Percentiles rank a stretch among this genome's conserved stretches.
Conservation (phyloP, 306 rosid genomes). For the Vigna unguiculata region DNA sequence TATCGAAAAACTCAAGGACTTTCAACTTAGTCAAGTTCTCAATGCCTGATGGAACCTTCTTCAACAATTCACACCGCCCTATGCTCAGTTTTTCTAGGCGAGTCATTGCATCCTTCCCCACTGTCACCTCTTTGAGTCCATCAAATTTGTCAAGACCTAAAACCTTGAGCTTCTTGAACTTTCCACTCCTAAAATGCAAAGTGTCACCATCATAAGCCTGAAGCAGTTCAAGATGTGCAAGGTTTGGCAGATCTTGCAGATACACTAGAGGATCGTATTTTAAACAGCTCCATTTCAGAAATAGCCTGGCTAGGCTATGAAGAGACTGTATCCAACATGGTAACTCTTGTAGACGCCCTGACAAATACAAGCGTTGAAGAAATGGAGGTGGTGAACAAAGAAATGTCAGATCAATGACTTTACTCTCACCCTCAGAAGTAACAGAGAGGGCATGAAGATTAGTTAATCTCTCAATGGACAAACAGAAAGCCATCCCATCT, state of each 20-base stretch:
- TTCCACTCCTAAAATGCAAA: conserved; percentile 57
- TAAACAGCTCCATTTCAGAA: conserved; percentile 54
- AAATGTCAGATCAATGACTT: conserved; percentile 48
- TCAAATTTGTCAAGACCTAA: conserved; percentile 66
- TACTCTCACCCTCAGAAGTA: conserved; percentile 47
- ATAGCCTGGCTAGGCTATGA: conserved; percentile 43
- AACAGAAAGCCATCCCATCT: conserved; percentile 55
- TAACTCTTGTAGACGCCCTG: conserved; percentile 52
- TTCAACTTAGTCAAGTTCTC: conserved; percentile 59
- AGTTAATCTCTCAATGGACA: conserved; percentile 50
- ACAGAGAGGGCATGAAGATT: conserved; percentile 52
- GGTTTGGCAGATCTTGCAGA: conserved; percentile 56
- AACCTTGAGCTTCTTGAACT: conserved; percentile 68
- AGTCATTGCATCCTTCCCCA: conserved; percentile 70
- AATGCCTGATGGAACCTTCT: conserved; percentile 68
- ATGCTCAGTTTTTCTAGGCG: conserved; percentile 63
- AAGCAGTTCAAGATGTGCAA: conserved; percentile 60
- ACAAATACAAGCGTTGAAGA: conserved; percentile 52
- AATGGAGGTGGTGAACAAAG: conserved; percentile 54
- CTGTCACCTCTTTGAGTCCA: conserved; percentile 52
- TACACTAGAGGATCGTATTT: conserved; percentile 47
- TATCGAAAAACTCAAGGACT: conserved; percentile 63
- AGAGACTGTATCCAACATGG: conserved; percentile 56
- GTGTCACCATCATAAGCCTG: conserved; percentile 59
- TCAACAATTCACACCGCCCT: conserved; percentile 57